Percentiles rank a stretch among this genome's conserved stretches.
phyloP scores from a whole-genome alignment of 2,329 filamentous ascomycete genomes.

The Penicillium sp. region DNA sequence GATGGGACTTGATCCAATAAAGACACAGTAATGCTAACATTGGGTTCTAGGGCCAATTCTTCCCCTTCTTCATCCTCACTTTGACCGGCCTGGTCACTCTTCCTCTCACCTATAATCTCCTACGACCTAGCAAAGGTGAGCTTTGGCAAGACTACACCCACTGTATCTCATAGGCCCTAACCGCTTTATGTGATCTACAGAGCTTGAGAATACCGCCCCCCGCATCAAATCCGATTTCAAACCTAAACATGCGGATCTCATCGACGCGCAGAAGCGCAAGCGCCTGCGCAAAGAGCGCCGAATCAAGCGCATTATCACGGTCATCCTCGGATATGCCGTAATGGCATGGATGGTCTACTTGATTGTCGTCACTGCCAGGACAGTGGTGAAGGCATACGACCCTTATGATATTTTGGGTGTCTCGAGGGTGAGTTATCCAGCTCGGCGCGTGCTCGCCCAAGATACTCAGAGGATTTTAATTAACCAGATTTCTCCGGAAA shows the following conservation, averaged over 20 bases:
- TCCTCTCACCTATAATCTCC: conserved; percentile 82
- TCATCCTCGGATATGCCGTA: conserved; percentile 72
- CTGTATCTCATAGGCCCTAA: neutral
- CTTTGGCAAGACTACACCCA: neutral
- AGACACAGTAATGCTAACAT: neutral
- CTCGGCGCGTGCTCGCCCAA: neutral
- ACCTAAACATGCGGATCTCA: conserved; percentile 77
- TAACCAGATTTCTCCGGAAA: neutral
- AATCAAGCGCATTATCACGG: conserved; percentile 77
- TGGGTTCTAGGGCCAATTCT: conserved; percentile 78
- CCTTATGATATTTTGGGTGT: conserved; percentile 93
- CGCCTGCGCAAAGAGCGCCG: conserved; percentile 88
- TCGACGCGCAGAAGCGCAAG: conserved; percentile 76
- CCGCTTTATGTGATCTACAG: conserved; percentile 29
- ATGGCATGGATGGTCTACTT: conserved; percentile 93
- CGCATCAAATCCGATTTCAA: conserved; percentile 79
- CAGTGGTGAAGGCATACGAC: conserved; percentile 81
- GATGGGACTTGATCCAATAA: neutral
- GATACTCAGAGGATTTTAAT: neutral
- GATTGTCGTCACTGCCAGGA: conserved; percentile 73
- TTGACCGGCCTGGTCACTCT: conserved; percentile 82
- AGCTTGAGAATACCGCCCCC: conserved; percentile 75
- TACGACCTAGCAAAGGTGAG: conserved; percentile 70
- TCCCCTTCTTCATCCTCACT: conserved; percentile 97
- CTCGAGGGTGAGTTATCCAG: conserved; percentile 60